phyloP scores from a whole-genome alignment of 129 eudicot species.

The Silybum marianum region DNA sequence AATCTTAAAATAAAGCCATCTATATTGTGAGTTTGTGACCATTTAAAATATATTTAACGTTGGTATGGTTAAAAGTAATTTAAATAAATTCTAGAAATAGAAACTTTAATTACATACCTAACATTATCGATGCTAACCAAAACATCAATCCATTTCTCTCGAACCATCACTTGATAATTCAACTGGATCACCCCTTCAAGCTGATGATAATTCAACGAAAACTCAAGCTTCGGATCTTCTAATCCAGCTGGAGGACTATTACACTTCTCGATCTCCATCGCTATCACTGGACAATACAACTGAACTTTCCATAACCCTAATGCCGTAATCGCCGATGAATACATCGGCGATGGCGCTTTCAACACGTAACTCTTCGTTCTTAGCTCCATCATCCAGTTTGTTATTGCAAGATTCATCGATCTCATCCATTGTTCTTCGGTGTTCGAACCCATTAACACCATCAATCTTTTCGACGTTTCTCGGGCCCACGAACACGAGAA shows the following conservation, averaged over 20 bases:
- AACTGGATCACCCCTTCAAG: slow-evolving; percentile 88
- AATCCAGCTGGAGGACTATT: slow-evolving; percentile 33
- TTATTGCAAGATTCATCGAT: slow-evolving; percentile 67
- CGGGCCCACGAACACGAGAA: slow-evolving; percentile 50
- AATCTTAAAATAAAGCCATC: no score
- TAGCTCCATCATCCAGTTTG: slow-evolving; percentile 68
- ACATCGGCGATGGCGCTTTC: slow-evolving; percentile 66
- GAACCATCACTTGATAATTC: slow-evolving; percentile 52
- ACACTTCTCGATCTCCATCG: slow-evolving; percentile 68
- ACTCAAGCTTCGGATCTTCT: slow-evolving; percentile 58
- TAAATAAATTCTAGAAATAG: not conserved
- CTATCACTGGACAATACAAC: slow-evolving; percentile 79
- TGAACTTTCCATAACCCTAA: slow-evolving; percentile 88
- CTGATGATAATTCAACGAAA: slow-evolving; percentile 78
- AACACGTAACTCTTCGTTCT: slow-evolving; percentile 22
- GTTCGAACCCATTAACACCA: slow-evolving; percentile 69
- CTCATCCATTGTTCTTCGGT: slow-evolving; percentile 83
- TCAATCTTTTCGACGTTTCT: slow-evolving; percentile 41
- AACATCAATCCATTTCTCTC: slow-evolving; percentile 80
- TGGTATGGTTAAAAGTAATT: not conserved
- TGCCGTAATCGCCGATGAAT: slow-evolving; percentile 53
- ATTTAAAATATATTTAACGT: no score
- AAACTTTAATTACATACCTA: slow-evolving; percentile 59
- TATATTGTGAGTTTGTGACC: no score
- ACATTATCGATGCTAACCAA: slow-evolving; percentile 75